Evolutionary conservation across 2,329 filamentous ascomycete species (phyloP).

Genomic region (Lachnellula arida): DNA sequence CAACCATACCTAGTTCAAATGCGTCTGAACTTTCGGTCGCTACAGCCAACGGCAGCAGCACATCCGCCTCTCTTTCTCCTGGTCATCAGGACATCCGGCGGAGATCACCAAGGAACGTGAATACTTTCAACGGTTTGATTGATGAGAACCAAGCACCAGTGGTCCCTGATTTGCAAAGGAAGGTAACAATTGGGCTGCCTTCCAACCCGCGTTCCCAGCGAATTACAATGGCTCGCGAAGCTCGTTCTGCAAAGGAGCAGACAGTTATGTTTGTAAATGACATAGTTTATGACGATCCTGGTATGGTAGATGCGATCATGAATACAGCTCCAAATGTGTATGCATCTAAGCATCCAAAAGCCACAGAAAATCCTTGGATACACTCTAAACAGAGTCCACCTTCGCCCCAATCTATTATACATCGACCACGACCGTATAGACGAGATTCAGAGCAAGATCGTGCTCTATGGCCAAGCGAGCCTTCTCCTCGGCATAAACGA

Average conservation of each 20-base stretch:
- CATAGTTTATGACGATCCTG: slow-evolving; percentile 51
- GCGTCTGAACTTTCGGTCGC: slow-evolving; percentile 11
- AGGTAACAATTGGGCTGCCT: slow-evolving; percentile 24
- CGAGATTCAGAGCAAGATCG: slow-evolving; percentile 34
- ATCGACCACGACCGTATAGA: slow-evolving; percentile 31
- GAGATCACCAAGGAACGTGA: slow-evolving; percentile 27
- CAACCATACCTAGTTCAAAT: slow-evolving; percentile 16
- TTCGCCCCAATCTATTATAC: slow-evolving; percentile 28
- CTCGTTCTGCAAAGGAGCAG: slow-evolving; percentile 33
- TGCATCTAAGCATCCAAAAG: slow-evolving; percentile 18
- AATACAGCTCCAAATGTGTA: slow-evolving; percentile 38
- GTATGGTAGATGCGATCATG: slow-evolving; percentile 45
- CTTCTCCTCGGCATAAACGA: slow-evolving; percentile 38
- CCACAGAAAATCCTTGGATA: slow-evolving; percentile 12
- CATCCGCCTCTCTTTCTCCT: slow-evolving; percentile 31
- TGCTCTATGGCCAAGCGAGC: slow-evolving; percentile 43
- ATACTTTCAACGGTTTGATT: slow-evolving; percentile 15
- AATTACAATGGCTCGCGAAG: slow-evolving; percentile 9
- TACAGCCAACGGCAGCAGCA: slow-evolving; percentile 24
- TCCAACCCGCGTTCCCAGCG: slow-evolving; percentile 25
- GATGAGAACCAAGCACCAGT: slow-evolving; percentile 11
- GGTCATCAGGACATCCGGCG: slow-evolving; percentile 29
- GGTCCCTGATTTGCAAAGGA: slow-evolving; percentile 18
- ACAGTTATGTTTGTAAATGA: slow-evolving; percentile 54
- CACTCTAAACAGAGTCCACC: slow-evolving; percentile 15